Conservation (phyloP, 225 moss, liverwort and hornwort genomes). For the Physcomitrellopsis africana region DNA sequence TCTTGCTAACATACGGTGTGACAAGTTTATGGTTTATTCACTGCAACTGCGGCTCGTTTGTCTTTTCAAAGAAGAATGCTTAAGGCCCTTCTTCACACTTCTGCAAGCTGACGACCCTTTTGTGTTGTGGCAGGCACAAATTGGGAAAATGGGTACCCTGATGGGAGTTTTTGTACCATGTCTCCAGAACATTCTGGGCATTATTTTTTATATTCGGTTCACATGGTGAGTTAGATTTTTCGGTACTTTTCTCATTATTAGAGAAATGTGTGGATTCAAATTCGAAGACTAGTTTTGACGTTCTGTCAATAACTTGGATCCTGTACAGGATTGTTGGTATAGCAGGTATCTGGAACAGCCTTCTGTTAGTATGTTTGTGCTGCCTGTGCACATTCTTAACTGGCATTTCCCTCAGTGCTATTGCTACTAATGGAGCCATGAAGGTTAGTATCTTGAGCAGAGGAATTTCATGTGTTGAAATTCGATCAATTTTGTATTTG, state of each 20-base stretch:
- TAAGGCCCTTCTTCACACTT: background rate
- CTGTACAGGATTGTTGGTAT: conserved; percentile 88
- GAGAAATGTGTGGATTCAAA: background rate
- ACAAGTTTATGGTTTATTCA: background rate
- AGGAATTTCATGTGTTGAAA: background rate
- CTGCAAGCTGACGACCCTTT: conserved; percentile 30
- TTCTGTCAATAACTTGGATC: conserved; percentile 5
- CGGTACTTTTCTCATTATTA: background rate
- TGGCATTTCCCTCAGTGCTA: conserved; percentile 83
- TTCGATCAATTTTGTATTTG: background rate
- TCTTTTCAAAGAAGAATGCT: background rate
- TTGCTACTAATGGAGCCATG: conserved; percentile 96
- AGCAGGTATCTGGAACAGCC: conserved; percentile 84
- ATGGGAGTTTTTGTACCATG: conserved; percentile 94
- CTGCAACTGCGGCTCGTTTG: background rate
- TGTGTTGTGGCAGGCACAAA: conserved; percentile 65
- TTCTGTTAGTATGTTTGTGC: conserved; percentile 80
- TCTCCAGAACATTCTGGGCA: conserved; percentile 86
- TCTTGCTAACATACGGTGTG: too few relatives aligned
- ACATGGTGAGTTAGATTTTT: conserved; percentile 56
- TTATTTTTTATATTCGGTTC: conserved; percentile 91
- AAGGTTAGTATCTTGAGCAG: conserved; percentile 50
- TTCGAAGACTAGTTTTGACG: background rate
- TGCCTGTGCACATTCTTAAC: conserved; percentile 90
- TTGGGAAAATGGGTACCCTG: conserved; percentile 82